Evolutionary conservation across 768 basidiomycete species (phyloP).

Genomic region (Leucocoprinus sp.): DNA sequence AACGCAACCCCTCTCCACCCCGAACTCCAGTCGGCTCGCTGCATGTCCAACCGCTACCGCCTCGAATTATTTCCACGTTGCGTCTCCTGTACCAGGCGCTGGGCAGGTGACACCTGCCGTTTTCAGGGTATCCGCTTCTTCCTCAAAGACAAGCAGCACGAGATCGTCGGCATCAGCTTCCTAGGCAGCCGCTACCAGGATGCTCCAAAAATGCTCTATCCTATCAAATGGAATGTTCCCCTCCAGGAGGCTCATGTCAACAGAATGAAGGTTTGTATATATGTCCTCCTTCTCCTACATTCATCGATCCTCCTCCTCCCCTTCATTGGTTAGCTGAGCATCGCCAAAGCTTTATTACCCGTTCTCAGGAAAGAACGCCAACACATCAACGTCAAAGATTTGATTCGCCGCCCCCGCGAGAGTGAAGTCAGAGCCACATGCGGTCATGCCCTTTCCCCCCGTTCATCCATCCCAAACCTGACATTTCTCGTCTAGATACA

Average conservation of each 20-base stretch:
- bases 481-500: slow-evolving; percentile 46
- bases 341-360: slow-evolving; percentile 61
- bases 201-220: slow-evolving; percentile 54
- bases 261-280: slow-evolving; percentile 47
- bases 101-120: slow-evolving; percentile 83
- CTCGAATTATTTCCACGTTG: slow-evolving; percentile 70
- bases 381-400: slow-evolving; percentile 46
- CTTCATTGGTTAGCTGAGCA: slow-evolving; percentile 64
- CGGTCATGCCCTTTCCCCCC: slow-evolving; percentile 35
- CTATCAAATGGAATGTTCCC: slow-evolving; percentile 57
- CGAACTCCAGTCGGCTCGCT: slow-evolving; percentile 71
- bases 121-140: slow-evolving; percentile 83
- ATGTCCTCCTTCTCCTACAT: background rate
- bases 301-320: slow-evolving; percentile 9
- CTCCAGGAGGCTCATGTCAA: slow-evolving; percentile 42
- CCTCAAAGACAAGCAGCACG: slow-evolving; percentile 49
- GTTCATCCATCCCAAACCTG: background rate
- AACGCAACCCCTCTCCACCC: slow-evolving; percentile 31
- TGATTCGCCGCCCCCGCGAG: slow-evolving; percentile 70
- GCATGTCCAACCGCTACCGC: slow-evolving; percentile 78
- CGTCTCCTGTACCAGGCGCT: slow-evolving; percentile 77
- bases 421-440: slow-evolving; percentile 81
- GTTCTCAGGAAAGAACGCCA: slow-evolving; percentile 55
- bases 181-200: slow-evolving; percentile 54
- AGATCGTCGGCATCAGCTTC: slow-evolving; percentile 62